Percentiles rank a stretch among this genome's conserved stretches.
Conservation (phyloP, 345 rosid species). For the Melaleuca quinquenervia region DNA sequence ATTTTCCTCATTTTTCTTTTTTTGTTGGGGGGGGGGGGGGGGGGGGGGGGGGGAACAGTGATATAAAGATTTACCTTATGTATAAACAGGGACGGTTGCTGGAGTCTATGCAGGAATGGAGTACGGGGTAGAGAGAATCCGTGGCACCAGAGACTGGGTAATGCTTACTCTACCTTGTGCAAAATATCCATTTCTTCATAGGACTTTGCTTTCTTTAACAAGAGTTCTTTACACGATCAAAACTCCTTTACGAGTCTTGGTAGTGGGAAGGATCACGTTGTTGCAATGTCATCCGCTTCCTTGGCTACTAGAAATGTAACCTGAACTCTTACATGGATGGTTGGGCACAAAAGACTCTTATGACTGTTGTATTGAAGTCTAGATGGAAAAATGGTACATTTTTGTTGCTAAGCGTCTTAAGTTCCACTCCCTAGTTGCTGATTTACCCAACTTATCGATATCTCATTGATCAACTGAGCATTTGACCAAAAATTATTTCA, state of each 20-base stretch:
- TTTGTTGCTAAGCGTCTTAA: background rate
- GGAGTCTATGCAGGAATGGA: slow-evolving; percentile 73
- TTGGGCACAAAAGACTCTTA: background rate
- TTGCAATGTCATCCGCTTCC: background rate
- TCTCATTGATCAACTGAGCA: background rate
- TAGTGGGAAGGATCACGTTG: background rate
- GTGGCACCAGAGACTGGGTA: slow-evolving; percentile 76
- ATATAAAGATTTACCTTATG: background rate
- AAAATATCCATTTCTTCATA: background rate
- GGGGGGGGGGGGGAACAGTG: background rate
- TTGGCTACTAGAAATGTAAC: background rate
- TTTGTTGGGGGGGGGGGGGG: background rate
- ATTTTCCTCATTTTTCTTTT: background rate
- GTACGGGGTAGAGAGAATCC: slow-evolving; percentile 56
- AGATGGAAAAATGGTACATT: background rate
- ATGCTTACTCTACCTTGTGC: background rate
- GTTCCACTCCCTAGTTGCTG: background rate
- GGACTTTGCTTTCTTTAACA: background rate
- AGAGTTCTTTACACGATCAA: background rate
- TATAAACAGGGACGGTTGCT: slow-evolving; percentile 44
- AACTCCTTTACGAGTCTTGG: background rate
- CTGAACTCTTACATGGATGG: background rate
- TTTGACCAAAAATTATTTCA: background rate
- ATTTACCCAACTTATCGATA: background rate
- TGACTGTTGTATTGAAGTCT: background rate